These are phyloP conservation scores for Eleusine coracana DNA, from an alignment of 176 grass and related monocot genomes.

Conservation along the genomic window DNA sequence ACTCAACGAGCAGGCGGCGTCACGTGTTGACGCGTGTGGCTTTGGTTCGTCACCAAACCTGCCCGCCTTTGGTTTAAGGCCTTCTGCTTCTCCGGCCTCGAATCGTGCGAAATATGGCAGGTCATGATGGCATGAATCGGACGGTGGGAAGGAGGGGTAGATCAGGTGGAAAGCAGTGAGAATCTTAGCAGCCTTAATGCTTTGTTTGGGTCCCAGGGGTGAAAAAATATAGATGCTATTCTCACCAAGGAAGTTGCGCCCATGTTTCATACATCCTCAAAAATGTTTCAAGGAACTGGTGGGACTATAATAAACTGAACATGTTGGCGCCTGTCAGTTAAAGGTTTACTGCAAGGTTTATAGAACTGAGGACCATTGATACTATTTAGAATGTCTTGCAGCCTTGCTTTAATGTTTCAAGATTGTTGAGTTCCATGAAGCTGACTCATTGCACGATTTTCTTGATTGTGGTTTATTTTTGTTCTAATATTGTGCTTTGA, in stretches of 20 bases:
- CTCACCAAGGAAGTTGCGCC: background rate
- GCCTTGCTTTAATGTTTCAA: slow-evolving; percentile 28
- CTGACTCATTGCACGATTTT: background rate
- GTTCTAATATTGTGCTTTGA: slow-evolving; percentile 2
- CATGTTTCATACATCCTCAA: slow-evolving; percentile 9
- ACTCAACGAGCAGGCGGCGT: background rate
- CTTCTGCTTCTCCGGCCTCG: background rate
- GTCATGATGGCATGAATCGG: background rate
- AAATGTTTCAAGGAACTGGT: background rate
- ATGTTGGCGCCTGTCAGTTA: background rate
- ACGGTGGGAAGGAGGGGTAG: background rate
- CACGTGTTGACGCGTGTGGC: background rate
- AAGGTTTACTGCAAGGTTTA: background rate
- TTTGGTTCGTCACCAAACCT: background rate
- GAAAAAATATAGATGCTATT: background rate
- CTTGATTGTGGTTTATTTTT: background rate
- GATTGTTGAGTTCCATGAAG: background rate
- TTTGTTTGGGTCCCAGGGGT: too few relatives aligned
- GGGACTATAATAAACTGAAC: background rate
- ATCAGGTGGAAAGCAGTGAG: background rate
- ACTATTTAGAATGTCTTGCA: slow-evolving; percentile 5
- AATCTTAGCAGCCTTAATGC: background rate
- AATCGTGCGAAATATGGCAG: background rate
- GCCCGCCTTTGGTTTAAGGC: background rate
- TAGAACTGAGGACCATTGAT: background rate